Evolutionary conservation across 805 yeast genomes (phyloP).

Genomic region (Ogataea wickerhamii): DNA sequence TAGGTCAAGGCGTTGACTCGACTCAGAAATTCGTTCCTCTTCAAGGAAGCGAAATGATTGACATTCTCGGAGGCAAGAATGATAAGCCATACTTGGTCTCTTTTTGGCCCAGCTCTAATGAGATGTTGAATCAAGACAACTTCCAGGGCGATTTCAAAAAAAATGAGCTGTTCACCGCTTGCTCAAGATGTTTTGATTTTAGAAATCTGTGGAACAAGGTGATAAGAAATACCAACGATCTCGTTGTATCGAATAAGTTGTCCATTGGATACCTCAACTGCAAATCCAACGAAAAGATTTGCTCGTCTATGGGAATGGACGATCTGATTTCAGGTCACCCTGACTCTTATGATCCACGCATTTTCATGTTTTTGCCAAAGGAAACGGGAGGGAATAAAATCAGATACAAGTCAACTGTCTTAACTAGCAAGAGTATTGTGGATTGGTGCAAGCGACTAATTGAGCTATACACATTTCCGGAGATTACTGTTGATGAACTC

Average conservation of each 20-base stretch:
- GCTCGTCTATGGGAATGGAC: slow-evolving; percentile 47
- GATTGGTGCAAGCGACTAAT: slow-evolving; percentile 47
- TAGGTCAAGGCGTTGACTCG: slow-evolving; percentile 4
- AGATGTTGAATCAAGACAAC: slow-evolving; percentile 34
- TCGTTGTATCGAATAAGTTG: slow-evolving; percentile 13
- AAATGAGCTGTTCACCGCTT: slow-evolving; percentile 37
- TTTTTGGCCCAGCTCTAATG: slow-evolving; percentile 59
- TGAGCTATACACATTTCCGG: slow-evolving; percentile 42
- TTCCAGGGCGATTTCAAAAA: slow-evolving; percentile 33
- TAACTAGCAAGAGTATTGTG: slow-evolving; percentile 30
- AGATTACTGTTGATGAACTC: slow-evolving; percentile 24
- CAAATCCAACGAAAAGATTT: slow-evolving; percentile 43
- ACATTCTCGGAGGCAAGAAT: slow-evolving; percentile 48
- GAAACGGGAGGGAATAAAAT: slow-evolving; percentile 45
- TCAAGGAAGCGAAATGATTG: slow-evolving; percentile 40
- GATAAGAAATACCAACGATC: slow-evolving; percentile 41
- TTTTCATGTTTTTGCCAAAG: slow-evolving; percentile 48
- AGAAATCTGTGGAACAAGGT: slow-evolving; percentile 57
- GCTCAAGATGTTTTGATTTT: slow-evolving; percentile 49
- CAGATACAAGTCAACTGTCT: slow-evolving; percentile 32
- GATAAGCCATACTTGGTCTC: slow-evolving; percentile 53
- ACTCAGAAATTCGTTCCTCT: slow-evolving; percentile 10
- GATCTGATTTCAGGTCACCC: slow-evolving; percentile 25
- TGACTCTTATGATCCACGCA: slow-evolving; percentile 19
- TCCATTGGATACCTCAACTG: slow-evolving; percentile 58